phyloP scores from a whole-genome alignment of 169 alveolate genomes.

The Plasmodium knowlesi region DNA sequence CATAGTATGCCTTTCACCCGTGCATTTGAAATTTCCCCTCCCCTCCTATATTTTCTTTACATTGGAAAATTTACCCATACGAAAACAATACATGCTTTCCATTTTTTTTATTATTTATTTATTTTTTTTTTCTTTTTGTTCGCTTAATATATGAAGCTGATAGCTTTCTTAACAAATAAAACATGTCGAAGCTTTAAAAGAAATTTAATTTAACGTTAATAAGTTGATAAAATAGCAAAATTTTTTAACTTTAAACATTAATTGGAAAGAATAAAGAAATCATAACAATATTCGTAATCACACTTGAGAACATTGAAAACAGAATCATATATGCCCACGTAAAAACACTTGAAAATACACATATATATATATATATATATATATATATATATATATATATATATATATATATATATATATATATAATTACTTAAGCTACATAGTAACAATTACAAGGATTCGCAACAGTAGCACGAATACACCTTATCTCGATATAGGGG shows the following conservation, averaged over 20 bases:
- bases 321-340: neutral
- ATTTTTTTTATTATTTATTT: neutral
- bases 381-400: too few species aligned
- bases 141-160: neutral
- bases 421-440: constrained; percentile 4
- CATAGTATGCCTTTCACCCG: neutral
- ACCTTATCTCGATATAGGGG: neutral
- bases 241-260: neutral
- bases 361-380: too few species aligned
- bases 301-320: constrained; percentile 23
- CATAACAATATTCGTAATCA: constrained; percentile 9
- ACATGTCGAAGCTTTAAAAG: neutral
- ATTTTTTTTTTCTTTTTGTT: neutral
- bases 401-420: too few species aligned
- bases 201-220: constrained; percentile 3
- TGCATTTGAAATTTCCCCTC: neutral
- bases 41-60: neutral
- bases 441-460: neutral
- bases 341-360: neutral
- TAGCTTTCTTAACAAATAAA: neutral
- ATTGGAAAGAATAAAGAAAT: constrained; percentile 1
- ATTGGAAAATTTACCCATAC: neutral
- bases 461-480: constrained; percentile 5
- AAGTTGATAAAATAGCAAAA: neutral
- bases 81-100: neutral